Conservation (phyloP, 176 grass and related monocot species). For the Eragrostis curvula region DNA sequence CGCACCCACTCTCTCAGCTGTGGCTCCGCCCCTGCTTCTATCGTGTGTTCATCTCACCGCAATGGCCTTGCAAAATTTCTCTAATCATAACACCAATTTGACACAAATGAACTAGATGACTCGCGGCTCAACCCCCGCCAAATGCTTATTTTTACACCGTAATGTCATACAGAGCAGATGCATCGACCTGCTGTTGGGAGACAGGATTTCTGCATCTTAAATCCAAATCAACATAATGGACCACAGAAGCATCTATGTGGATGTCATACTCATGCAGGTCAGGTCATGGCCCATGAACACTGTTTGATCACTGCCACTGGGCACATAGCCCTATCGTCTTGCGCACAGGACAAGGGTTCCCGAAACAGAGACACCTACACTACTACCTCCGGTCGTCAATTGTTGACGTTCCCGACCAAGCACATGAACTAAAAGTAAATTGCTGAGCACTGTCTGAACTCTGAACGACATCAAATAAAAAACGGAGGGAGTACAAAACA, state of each 20-base stretch:
- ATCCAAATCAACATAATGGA: constrained; percentile 32
- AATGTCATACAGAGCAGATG: neutral
- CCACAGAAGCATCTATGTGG: constrained; percentile 25
- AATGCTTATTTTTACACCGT: neutral
- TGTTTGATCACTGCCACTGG: neutral
- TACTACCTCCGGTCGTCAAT: no score
- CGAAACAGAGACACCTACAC: neutral
- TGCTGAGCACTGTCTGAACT: no score
- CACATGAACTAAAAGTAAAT: no score
- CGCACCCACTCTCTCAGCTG: no score
- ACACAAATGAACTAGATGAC: neutral
- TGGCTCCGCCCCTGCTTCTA: no score
- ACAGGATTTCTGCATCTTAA: neutral
- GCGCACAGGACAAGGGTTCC: neutral
- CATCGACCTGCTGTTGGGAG: constrained; percentile 1
- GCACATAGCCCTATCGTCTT: neutral
- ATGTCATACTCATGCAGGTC: neutral
- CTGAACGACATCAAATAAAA: no score
- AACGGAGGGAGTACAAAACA: no score
- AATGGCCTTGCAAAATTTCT: no score
- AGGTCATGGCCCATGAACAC: neutral
- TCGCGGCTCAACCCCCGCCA: neutral
- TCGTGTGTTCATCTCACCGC: no score
- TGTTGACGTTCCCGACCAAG: no score
- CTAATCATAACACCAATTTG: no score